These are phyloP conservation scores for Triticum dicoccoides DNA, from an alignment of 176 grass and related monocot genomes.

Conservation along the genomic window DNA sequence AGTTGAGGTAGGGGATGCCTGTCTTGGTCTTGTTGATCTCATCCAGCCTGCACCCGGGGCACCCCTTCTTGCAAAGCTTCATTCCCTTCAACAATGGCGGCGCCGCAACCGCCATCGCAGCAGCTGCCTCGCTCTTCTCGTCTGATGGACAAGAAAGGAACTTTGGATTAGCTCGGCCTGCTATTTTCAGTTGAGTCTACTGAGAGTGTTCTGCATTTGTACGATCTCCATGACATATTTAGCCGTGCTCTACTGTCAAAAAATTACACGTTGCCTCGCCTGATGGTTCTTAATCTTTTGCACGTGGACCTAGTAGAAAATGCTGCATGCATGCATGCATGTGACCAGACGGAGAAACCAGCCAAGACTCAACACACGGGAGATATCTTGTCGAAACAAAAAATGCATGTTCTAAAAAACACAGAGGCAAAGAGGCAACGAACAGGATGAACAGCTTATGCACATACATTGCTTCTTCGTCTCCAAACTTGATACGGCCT, in stretches of 20 bases:
- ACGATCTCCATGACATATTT: background rate
- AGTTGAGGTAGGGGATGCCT: conserved; percentile 53
- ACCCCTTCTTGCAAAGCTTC: conserved; percentile 20
- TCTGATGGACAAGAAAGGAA: background rate
- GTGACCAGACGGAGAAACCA: no score
- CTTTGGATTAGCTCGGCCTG: background rate
- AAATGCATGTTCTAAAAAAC: background rate
- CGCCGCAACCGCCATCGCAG: background rate
- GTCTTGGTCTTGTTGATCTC: background rate
- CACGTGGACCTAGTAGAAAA: no score
- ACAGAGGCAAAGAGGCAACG: background rate
- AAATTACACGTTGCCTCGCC: no score
- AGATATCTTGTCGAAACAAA: no score
- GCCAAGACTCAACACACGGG: no score
- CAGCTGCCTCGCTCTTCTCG: background rate
- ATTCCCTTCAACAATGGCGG: conserved; percentile 26
- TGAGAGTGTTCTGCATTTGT: background rate
- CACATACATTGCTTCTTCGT: background rate
- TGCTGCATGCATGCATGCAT: no score
- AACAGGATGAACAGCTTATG: background rate
- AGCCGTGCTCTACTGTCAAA: background rate
- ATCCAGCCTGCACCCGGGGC: conserved; percentile 52
- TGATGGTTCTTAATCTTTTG: no score
- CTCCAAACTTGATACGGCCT: background rate
- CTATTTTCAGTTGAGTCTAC: background rate